phyloP scores from a whole-genome alignment of 306 rosid genomes.

The Vigna reflexopilosa region DNA sequence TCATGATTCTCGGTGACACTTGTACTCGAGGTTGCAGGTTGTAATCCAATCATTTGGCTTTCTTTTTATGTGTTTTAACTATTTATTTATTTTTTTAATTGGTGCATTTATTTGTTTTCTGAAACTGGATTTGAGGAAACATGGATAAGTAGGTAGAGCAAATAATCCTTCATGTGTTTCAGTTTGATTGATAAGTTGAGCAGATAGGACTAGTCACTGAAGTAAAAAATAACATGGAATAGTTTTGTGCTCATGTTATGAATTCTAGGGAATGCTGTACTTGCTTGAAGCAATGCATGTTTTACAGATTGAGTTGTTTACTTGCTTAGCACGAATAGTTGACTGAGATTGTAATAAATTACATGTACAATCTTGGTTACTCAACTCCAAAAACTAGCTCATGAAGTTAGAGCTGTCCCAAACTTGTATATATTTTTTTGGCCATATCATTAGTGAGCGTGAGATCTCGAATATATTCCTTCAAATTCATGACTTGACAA shows the following conservation, averaged over 20 bases:
- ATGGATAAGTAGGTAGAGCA: neutral
- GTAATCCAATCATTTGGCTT: slow-evolving; percentile 18
- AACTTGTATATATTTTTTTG: neutral
- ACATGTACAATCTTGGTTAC: neutral
- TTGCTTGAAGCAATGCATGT: neutral
- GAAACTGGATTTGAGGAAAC: slow-evolving; percentile 8
- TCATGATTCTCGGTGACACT: slow-evolving; percentile 97
- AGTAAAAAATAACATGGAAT: neutral
- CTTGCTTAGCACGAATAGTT: neutral
- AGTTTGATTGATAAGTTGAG: neutral
- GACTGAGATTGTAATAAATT: neutral
- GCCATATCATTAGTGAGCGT: neutral
- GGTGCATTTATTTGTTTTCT: neutral
- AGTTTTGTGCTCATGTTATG: neutral
- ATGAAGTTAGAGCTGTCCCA: neutral
- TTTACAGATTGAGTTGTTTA: no score
- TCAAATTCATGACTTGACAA: neutral
- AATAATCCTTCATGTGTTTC: neutral
- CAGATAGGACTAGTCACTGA: neutral
- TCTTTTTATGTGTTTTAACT: neutral
- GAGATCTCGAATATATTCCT: neutral
- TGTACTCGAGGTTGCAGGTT: slow-evolving; percentile 99
- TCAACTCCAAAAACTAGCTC: neutral
- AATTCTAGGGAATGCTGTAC: neutral
- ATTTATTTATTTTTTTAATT: neutral